A percentile compares a stretch with the other conserved stretches of the same genome.
Evolutionary conservation across 495 filamentous ascomycete species (phyloP).

Genomic region (Penicillium samsonianum): DNA sequence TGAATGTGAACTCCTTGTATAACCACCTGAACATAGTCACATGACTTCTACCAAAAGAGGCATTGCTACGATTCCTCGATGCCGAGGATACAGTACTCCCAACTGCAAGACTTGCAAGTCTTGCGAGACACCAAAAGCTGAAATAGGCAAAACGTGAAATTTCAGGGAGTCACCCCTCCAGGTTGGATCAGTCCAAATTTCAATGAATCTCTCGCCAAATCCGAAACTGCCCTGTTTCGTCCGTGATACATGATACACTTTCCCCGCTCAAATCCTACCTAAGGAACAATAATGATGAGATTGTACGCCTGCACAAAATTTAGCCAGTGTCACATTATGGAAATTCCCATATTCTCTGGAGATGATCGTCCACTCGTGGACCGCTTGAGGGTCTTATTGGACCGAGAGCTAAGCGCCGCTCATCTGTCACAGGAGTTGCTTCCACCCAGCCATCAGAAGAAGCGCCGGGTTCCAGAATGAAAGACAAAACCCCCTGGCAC

Average conservation of each 20-base stretch:
- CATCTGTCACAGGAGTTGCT: conserved; percentile 12
- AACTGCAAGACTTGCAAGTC: not conserved
- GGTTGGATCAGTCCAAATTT: conserved; percentile 8
- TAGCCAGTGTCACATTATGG: conserved; percentile 1
- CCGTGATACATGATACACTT: not conserved
- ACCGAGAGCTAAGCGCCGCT: conserved; percentile 13
- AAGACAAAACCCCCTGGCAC: conserved; percentile 4
- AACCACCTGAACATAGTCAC: not conserved
- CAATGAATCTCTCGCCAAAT: not conserved
- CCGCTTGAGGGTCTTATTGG: conserved; percentile 3
- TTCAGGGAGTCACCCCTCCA: not conserved
- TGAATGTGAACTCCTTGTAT: not conserved
- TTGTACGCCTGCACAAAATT: not conserved
- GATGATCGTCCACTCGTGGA: conserved; percentile 1
- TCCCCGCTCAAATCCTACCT: conserved; percentile 2
- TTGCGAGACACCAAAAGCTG: not conserved
- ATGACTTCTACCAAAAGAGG: conserved; percentile 5
- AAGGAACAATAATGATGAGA: not conserved
- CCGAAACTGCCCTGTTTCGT: conserved; percentile 10
- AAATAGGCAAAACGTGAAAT: conserved; percentile 6
- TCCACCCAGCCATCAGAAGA: conserved; percentile 9
- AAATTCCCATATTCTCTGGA: not conserved
- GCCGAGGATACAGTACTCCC: not conserved
- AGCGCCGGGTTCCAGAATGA: conserved; percentile 11
- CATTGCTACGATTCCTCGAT: not conserved